Base-by-base conservation (phyloP, 1,139 yeast genomes). In the Blastobotrys capitulatus region DNA sequence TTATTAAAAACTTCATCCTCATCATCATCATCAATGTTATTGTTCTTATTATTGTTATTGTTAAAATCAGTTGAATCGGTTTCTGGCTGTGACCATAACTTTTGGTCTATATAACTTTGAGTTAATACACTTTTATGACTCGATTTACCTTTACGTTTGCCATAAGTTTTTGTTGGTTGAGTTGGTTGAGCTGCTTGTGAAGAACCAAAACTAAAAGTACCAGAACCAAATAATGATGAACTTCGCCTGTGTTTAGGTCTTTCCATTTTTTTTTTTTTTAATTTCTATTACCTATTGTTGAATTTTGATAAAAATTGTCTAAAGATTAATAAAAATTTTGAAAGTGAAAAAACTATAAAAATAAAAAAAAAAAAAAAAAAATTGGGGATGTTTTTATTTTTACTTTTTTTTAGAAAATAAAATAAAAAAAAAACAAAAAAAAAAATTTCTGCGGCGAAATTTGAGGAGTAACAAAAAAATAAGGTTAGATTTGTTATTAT, bases 61-160 rank as follows among this genome's bases (percentile, higher is more conserved):
- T n/a, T n/a, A n/a, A n/a, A n/a, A n/a, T n/a, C n/a, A 16, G 27
- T 26, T 2, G 27, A 20, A 13, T 7, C 15, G 8, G 25, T 4
- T 38, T 52, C 55, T 4, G 56, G 50, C 42, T 54, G 56, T 35
- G 51, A 51, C 62, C 62, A 59, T 15, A 54, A 54, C 48, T 55
- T 55, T 32, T 53, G 53, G 22, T 56, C 61, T 18, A 52, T 47
- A 29, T 57, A 58, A 16, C 56, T 50, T 48, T 54, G 59, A n/a
- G 59, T 49, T 44, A 58, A 41, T 7, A 50, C 53, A 9, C 60
- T 53, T 34, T 54, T 52, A 43, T 55, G 59, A 20, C 38, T 41
- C 19, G 52, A 35, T 31, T 46, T 52, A 16, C 16, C 29, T 31
- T 50, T 44, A 29, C 55, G 52, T 45, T 56, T 57, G 32, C 62